A percentile compares a stretch with the other conserved stretches of the same genome.
phyloP scores from a whole-genome alignment of 2,329 filamentous ascomycete species.

The Penicillium sp. region DNA sequence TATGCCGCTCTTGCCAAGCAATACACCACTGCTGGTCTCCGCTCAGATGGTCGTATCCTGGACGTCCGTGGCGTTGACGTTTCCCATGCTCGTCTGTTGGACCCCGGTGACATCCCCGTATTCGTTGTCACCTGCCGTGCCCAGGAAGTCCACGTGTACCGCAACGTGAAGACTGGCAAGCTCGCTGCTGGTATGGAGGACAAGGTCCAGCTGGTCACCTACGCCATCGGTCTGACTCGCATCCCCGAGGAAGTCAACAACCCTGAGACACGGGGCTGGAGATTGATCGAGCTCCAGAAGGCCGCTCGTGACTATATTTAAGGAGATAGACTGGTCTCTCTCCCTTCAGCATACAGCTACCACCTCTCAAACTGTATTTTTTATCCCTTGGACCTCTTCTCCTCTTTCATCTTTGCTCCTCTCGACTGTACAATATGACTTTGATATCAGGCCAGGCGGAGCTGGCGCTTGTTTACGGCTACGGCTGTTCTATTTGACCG shows the following conservation, averaged over 20 bases:
- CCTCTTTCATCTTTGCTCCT: slow-evolving; percentile 29
- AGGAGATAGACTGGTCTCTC: slow-evolving; percentile 24
- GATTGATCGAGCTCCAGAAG: slow-evolving; percentile 98
- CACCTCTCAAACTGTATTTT: background rate
- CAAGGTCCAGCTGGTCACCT: slow-evolving; percentile 96
- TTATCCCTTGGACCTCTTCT: slow-evolving; percentile 13
- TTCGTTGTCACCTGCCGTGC: slow-evolving; percentile 97
- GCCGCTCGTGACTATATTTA: slow-evolving; percentile 86
- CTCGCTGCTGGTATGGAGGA: slow-evolving; percentile 98
- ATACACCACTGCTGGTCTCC: slow-evolving; percentile 88
- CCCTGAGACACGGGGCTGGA: slow-evolving; percentile 93
- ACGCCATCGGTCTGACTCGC: slow-evolving; percentile 93
- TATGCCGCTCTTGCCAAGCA: slow-evolving; percentile 97
- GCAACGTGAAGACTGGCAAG: slow-evolving; percentile 84
- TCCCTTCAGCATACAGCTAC: background rate
- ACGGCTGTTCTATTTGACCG: slow-evolving; percentile 29
- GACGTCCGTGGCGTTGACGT: slow-evolving; percentile 93
- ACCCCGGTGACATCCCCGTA: slow-evolving; percentile 65
- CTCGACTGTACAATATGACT: slow-evolving; percentile 42
- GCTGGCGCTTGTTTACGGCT: slow-evolving; percentile 31
- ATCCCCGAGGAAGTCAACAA: slow-evolving; percentile 96
- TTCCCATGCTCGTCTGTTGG: slow-evolving; percentile 47
- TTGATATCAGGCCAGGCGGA: slow-evolving; percentile 39
- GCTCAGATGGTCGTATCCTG: slow-evolving; percentile 90
- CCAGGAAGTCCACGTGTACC: slow-evolving; percentile 96